A percentile compares a stretch with the other conserved stretches of the same genome.
Conservation (phyloP, 441 rosid genomes). For the Aleurites moluccanus region DNA sequence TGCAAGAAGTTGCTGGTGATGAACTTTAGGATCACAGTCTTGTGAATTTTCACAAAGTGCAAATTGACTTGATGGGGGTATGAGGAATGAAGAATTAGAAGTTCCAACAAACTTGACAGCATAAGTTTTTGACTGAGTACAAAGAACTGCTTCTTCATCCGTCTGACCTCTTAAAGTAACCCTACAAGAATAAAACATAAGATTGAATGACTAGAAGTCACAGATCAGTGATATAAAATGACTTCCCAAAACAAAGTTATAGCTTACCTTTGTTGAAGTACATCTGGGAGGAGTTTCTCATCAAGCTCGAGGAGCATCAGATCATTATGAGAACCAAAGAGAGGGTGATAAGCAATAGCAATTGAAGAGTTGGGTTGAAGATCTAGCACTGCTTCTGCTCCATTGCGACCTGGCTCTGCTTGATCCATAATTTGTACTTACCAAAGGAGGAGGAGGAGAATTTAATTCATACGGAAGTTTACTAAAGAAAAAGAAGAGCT, state of each 20-base stretch:
- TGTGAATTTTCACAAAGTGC: constrained; percentile 18
- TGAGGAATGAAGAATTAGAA: constrained; percentile 74
- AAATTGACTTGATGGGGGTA: constrained; percentile 55
- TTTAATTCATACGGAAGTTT: too few relatives aligned
- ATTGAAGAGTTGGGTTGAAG: constrained; percentile 51
- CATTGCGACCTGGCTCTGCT: too few relatives aligned
- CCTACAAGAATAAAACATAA: constrained; percentile 31
- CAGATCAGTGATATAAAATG: neutral
- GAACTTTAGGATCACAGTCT: constrained; percentile 27
- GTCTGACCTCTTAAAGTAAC: constrained; percentile 76
- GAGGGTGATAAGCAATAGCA: constrained; percentile 62
- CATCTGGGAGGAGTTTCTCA: constrained; percentile 59
- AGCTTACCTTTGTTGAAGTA: constrained; percentile 54
- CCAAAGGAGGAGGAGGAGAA: neutral
- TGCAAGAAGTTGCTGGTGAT: constrained; percentile 29
- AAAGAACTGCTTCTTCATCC: constrained; percentile 86
- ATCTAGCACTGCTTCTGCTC: constrained; percentile 59
- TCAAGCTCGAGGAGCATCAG: constrained; percentile 75
- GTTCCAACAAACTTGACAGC: constrained; percentile 78
- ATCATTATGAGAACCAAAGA: constrained; percentile 68
- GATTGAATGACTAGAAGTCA: neutral
- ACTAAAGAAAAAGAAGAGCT: too few relatives aligned
- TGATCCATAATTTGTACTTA: constrained; percentile 35
- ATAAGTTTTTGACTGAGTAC: constrained; percentile 78
- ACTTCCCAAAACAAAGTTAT: neutral